Base-by-base conservation (phyloP, 371 early-diverging fungal genomes). In the Circinella umbellata region DNA sequence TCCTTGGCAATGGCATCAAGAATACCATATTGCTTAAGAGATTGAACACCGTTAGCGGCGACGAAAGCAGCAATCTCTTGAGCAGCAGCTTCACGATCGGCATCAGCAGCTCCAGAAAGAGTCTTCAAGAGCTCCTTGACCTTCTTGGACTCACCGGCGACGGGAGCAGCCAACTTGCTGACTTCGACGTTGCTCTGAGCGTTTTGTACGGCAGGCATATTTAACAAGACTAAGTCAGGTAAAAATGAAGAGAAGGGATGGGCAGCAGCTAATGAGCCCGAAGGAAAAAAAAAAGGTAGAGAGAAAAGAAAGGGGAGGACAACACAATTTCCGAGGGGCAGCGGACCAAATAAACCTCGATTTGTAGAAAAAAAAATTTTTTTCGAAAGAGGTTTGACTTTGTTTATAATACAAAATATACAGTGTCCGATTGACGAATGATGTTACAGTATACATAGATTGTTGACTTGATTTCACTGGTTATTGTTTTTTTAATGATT, bases 31-130 rank as follows among this genome's bases (percentile, higher is more conserved):
- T 88, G 79, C 64, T 86, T 79, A 68, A 93, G 83, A 63, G 85
- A 78, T 39, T 85, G 82, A 61, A 91, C 76, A 59, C 87, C 89
- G 63, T 85, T 83, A 71, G 80, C 68, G 68, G 79, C 77, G 46
- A 86, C 73, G 67, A 75, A 76, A 49, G 77, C 76, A 63, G 87
- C 82, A 76, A 86, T 81, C 68, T 80, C 86, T 62, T 81, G 82
- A 60, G 88, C 87, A 70, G 77, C 77, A 69, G 76, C 69, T 62
- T 83, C 85, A 64, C 87, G 87, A 70, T 86, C 87, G 73, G 79
- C 85, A 69, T 86, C 86, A 66, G 86, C 78, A 63, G 88, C 85
- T 63, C 83, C 84, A 66, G 84, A 80, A 67, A 88, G 84, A 74
- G 82, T 73, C 63, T 68, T 68, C 55, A 77, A 66, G 63, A 79